A percentile compares a stretch with the other conserved stretches of the same genome.
phyloP scores from a whole-genome alignment of 202 grass and related monocot species.

The Bolboschoenoplectus hybrid region DNA sequence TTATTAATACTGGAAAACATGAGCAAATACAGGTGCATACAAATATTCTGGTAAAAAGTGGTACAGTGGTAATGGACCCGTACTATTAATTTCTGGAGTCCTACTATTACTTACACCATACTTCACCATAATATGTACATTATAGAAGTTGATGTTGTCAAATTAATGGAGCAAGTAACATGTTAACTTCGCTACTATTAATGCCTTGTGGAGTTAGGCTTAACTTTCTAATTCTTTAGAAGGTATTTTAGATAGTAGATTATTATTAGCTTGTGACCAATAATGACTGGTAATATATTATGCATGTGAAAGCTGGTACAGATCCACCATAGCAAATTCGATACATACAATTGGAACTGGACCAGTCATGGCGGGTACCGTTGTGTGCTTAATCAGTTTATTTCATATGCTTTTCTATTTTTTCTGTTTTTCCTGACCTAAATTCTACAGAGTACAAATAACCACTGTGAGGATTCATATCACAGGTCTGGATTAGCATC shows the following conservation, averaged over 20 bases:
- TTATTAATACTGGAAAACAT: background rate
- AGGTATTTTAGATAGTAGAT: background rate
- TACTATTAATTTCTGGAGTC: background rate
- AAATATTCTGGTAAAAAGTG: background rate
- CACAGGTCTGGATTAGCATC: background rate
- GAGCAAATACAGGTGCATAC: background rate
- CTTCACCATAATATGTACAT: background rate
- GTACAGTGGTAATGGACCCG: background rate
- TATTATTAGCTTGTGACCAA: background rate
- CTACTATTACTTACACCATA: conserved; percentile 1
- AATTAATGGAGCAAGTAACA: background rate
- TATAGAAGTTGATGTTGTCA: background rate
- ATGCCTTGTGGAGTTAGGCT: background rate
- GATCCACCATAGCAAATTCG: conserved; percentile 4
- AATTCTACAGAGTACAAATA: background rate
- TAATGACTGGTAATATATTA: conserved; percentile 7
- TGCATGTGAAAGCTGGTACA: background rate
- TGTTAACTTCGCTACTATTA: background rate
- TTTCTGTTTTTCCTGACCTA: background rate
- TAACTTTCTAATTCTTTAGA: conserved; percentile 3
- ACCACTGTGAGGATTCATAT: conserved; percentile 17
- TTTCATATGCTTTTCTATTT: background rate
- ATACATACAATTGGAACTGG: conserved; percentile 18
- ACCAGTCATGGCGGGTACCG: background rate
- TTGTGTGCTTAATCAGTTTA: conserved; percentile 9